Base-by-base conservation (phyloP, 2,329 filamentous ascomycete genomes). In the Ascosphaera aggregata region DNA sequence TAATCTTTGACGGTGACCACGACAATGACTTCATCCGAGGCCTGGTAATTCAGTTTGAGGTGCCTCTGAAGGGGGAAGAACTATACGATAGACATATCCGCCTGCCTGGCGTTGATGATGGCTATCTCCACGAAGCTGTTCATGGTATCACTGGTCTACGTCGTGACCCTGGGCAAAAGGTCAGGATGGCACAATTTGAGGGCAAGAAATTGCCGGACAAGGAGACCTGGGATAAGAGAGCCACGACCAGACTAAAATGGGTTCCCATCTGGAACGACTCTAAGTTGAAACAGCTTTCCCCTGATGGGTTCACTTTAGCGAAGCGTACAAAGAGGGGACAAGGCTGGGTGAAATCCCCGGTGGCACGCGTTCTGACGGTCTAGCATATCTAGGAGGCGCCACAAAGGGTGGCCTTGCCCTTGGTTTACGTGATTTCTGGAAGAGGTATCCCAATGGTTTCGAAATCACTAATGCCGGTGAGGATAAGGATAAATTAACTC, bases 351-450 rank as follows among this genome's bases (percentile, higher is more conserved):
- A 69, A 66, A 66, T 73, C 9, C 63, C 67, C 0, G 69, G 66
- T 0, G 67, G 67, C 2, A 68, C 63, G 1, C 60, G 67, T 1
- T 61, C 71, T 1, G 64, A 62, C 1, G 71, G 71, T 0, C 52
- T 73, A 0, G 67, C 63, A 0, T 76, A 74, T 43, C 60, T 75
- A 1, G 71, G 71, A 2, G 64, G 65, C 8, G 65, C 69, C 3
- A 64, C 59, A 0, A 52, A 55, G 2, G 71, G 71, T n/a, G 71
- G 71, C 9, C 56, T 76, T 1, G 70, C 66, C 1, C 49, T 75
- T 3, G 69, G 67, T 0, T 57, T 71, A 36, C 62, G 65, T 2
- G 63, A 74, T 46, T 75, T 75, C 49, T 75, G 71, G 71, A 68
- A 75, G 54, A 61, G 66, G 13, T 73, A 70, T 44, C 71, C 71